Conservation (phyloP, 768 basidiomycete species). For the Agrocybe pediades region DNA sequence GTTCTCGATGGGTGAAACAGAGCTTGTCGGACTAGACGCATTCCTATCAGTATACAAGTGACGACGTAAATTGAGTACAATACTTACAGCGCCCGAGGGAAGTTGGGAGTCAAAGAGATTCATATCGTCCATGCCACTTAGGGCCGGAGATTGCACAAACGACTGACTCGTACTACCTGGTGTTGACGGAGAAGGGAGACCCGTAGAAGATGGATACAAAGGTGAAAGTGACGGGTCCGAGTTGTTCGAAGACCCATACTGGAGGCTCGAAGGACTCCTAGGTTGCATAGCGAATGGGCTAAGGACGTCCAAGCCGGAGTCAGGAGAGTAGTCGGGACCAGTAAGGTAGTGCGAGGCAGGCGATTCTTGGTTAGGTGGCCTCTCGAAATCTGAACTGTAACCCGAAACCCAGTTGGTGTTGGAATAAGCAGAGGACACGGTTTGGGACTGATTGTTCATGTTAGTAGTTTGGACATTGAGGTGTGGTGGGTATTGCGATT, state of each 20-base stretch:
- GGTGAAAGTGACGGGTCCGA: constrained; percentile 21
- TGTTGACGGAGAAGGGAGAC: constrained; percentile 18
- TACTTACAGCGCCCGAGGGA: constrained; percentile 11
- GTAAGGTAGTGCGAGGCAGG: constrained; percentile 9
- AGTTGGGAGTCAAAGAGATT: constrained; percentile 9
- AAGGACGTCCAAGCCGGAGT: constrained; percentile 2
- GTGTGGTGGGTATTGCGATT: neutral
- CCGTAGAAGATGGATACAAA: constrained; percentile 17
- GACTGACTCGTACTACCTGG: constrained; percentile 14
- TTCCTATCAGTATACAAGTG: constrained; percentile 5
- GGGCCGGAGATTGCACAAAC: constrained; percentile 17
- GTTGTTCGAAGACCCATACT: constrained; percentile 15
- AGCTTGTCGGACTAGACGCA: constrained; percentile 23
- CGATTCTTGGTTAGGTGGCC: constrained; percentile 2
- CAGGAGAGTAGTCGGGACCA: constrained; percentile 11
- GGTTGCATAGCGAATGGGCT: constrained; percentile 8
- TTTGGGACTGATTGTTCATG: neutral
- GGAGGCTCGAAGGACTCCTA: constrained; percentile 6
- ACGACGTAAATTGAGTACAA: neutral
- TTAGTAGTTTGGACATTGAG: constrained; percentile 8
- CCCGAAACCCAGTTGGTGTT: constrained; percentile 1
- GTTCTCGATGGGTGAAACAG: constrained; percentile 44
- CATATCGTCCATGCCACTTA: constrained; percentile 17
- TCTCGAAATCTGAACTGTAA: neutral
- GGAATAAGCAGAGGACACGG: constrained; percentile 3